These are phyloP conservation scores for Pyrenopolyporus hunteri DNA, from an alignment of 495 filamentous ascomycete species.

Conservation along the genomic window DNA sequence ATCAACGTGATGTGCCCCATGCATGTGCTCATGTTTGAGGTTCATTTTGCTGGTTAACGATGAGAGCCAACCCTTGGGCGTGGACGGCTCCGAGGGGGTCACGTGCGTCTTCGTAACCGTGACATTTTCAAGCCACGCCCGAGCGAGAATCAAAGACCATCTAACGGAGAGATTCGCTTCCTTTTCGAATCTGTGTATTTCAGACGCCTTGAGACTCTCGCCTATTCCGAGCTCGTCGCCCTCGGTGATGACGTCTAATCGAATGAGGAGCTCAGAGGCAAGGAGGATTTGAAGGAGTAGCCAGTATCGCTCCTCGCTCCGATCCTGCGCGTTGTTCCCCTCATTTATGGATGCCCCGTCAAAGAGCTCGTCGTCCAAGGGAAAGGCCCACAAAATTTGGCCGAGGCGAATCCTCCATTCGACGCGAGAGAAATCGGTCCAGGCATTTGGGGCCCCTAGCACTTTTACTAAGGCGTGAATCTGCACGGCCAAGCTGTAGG, in stretches of 20 bases:
- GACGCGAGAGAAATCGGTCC: slow-evolving; percentile 79
- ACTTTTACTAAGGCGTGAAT: slow-evolving; percentile 62
- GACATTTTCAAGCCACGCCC: slow-evolving; percentile 79
- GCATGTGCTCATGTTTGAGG: slow-evolving; percentile 48
- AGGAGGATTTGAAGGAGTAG: slow-evolving; percentile 80
- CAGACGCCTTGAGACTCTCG: slow-evolving; percentile 59
- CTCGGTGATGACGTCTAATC: slow-evolving; percentile 73
- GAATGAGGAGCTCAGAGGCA: slow-evolving; percentile 75
- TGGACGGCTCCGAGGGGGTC: slow-evolving; percentile 45
- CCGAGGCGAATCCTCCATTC: slow-evolving; percentile 82
- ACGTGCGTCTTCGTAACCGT: slow-evolving; percentile 48
- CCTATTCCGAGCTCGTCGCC: slow-evolving; percentile 55
- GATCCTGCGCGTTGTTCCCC: slow-evolving; percentile 49
- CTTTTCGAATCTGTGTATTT: slow-evolving; percentile 67
- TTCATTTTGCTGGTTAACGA: slow-evolving; percentile 59
- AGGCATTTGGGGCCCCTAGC: slow-evolving; percentile 62
- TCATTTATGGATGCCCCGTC: slow-evolving; percentile 49
- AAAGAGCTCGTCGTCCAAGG: slow-evolving; percentile 59
- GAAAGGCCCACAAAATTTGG: slow-evolving; percentile 79
- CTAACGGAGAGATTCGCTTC: slow-evolving; percentile 70
- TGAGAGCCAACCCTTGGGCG: slow-evolving; percentile 55
- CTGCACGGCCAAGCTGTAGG: slow-evolving; percentile 64
- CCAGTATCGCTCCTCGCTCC: slow-evolving; percentile 69
- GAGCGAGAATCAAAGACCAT: slow-evolving; percentile 80
- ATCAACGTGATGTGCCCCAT: slow-evolving; percentile 39